Conservation (phyloP, 2,329 filamentous ascomycete species). For the Aspergillus arachidicola region DNA sequence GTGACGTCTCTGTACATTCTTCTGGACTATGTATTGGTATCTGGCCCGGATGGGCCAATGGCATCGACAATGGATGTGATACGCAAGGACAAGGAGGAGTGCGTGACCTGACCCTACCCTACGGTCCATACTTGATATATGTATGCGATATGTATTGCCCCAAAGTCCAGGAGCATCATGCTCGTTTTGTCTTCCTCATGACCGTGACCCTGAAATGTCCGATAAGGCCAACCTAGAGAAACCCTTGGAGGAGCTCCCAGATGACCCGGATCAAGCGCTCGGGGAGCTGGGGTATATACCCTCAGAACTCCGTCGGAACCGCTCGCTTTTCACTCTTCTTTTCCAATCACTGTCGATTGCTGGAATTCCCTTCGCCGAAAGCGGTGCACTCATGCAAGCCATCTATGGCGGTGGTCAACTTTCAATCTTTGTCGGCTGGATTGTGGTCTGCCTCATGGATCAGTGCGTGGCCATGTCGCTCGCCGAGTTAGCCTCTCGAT, state of each 20-base stretch:
- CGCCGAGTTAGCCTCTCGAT: constrained; percentile 55
- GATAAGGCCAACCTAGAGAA: not conserved
- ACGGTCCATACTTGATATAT: not conserved
- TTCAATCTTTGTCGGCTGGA: constrained; percentile 61
- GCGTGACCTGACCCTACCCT: not conserved
- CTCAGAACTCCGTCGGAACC: constrained; percentile 57
- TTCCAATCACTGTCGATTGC: constrained; percentile 65
- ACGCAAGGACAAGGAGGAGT: not conserved
- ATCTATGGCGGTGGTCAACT: constrained; percentile 50
- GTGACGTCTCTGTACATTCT: not conserved
- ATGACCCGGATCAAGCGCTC: not conserved
- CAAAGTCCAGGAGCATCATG: not conserved
- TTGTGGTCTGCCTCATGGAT: constrained; percentile 56
- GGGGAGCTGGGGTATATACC: not conserved
- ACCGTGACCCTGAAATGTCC: not conserved
- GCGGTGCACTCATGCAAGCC: constrained; percentile 42
- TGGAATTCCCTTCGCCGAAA: constrained; percentile 59
- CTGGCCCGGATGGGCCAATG: not conserved
- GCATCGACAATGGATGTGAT: not conserved
- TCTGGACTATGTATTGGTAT: not conserved
- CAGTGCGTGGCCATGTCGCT: constrained; percentile 57
- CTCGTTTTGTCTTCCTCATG: not conserved
- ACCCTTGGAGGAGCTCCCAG: not conserved
- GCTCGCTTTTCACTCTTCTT: constrained; percentile 61
- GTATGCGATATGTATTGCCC: not conserved